Conservation (phyloP, 768 basidiomycete genomes). For the Lyophyllum semitale region DNA sequence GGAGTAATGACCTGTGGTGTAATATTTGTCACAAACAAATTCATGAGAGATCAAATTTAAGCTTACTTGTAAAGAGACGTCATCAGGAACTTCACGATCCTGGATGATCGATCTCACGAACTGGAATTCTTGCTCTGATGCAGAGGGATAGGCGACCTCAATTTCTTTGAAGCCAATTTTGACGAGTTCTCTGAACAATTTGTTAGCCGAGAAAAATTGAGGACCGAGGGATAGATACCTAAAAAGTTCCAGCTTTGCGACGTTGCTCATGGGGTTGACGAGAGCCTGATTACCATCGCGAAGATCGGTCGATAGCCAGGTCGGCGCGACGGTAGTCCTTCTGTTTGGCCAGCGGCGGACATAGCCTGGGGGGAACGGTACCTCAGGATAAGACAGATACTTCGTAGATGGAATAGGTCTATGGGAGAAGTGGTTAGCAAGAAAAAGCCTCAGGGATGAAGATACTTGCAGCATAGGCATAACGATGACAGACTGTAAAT, state of each 20-base stretch:
- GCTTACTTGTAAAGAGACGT: slow-evolving; percentile 78
- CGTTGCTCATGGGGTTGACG: slow-evolving; percentile 81
- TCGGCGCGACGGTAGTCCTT: slow-evolving; percentile 61
- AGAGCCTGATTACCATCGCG: slow-evolving; percentile 85
- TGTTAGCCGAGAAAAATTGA: slow-evolving; percentile 46
- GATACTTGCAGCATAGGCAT: slow-evolving; percentile 52
- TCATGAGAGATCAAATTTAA: slow-evolving; percentile 1
- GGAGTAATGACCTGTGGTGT: slow-evolving; percentile 69
- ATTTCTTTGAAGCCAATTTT: slow-evolving; percentile 86
- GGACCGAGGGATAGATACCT: slow-evolving; percentile 22
- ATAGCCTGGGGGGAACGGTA: slow-evolving; percentile 48
- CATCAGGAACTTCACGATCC: slow-evolving; percentile 63
- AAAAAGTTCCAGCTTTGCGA: slow-evolving; percentile 57
- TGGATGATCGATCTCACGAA: slow-evolving; percentile 76
- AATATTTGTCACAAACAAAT: neutral
- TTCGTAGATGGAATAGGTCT: slow-evolving; percentile 69
- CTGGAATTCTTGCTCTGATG: slow-evolving; percentile 76
- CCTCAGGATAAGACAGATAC: slow-evolving; percentile 70
- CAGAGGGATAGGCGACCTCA: slow-evolving; percentile 83
- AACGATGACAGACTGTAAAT: neutral
- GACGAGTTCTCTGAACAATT: slow-evolving; percentile 67
- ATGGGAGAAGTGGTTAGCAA: slow-evolving; percentile 7
- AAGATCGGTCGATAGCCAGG: slow-evolving; percentile 83
- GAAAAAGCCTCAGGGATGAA: neutral
- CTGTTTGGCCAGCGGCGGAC: slow-evolving; percentile 74